phyloP scores from a whole-genome alignment of 2,329 filamentous ascomycete species.

The Aureobasidium vineae region DNA sequence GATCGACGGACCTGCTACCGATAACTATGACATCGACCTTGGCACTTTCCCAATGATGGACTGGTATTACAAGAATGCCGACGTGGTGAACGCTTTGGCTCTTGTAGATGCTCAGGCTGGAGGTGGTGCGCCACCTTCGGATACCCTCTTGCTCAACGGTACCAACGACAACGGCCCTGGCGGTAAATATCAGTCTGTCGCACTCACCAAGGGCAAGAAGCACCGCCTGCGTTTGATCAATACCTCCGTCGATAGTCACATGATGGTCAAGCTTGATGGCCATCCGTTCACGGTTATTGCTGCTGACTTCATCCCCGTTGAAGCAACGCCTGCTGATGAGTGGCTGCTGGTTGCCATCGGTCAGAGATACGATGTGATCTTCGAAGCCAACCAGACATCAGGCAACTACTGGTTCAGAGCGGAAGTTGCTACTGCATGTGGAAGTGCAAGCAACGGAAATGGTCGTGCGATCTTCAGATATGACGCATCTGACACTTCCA shows the following conservation, averaged over 20 bases:
- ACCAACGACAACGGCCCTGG: constrained; percentile 42
- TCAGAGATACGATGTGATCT: constrained; percentile 50
- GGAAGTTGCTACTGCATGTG: constrained; percentile 39
- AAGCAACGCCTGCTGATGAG: constrained; percentile 28
- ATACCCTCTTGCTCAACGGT: constrained; percentile 48
- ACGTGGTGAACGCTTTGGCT: constrained; percentile 35
- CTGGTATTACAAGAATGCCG: constrained; percentile 37
- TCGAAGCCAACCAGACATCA: constrained; percentile 47
- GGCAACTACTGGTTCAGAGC: constrained; percentile 50
- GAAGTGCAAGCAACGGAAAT: constrained; percentile 37
- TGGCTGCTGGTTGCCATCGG: constrained; percentile 45
- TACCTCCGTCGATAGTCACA: constrained; percentile 46
- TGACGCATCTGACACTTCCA: constrained; percentile 29
- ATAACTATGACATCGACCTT: constrained; percentile 42
- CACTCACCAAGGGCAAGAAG: constrained; percentile 40
- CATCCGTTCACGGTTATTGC: constrained; percentile 40
- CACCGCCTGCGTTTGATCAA: constrained; percentile 50
- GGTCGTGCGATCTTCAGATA: constrained; percentile 43
- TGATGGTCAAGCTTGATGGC: constrained; percentile 41
- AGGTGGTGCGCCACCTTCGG: constrained; percentile 40
- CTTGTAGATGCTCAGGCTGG: constrained; percentile 35
- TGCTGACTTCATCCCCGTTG: constrained; percentile 42
- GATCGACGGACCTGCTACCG: constrained; percentile 45
- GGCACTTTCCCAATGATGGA: constrained; percentile 36
- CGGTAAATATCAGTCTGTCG: constrained; percentile 33